Conservation (phyloP, 2,329 filamentous ascomycete species). For the Fusarium graminum region DNA sequence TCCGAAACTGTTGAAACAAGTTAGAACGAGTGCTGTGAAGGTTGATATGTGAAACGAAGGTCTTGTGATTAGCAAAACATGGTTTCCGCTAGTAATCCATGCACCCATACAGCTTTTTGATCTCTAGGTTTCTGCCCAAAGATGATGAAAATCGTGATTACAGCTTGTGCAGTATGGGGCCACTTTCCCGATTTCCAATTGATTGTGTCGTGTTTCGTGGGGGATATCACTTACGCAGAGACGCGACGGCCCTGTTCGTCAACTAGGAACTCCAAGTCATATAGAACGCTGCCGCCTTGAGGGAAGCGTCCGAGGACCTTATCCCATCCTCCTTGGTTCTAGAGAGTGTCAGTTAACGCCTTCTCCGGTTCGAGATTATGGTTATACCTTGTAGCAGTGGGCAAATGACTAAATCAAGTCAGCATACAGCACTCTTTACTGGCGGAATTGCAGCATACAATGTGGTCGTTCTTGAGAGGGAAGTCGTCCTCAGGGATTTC, state of each 20-base stretch:
- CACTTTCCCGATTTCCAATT: neutral
- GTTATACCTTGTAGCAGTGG: conserved; percentile 74
- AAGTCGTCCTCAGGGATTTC: conserved; percentile 82
- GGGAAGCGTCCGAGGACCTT: conserved; percentile 83
- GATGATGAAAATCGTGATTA: neutral
- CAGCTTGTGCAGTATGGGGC: neutral
- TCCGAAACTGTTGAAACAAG: conserved; percentile 64
- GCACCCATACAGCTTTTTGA: neutral
- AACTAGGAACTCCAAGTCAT: conserved; percentile 88
- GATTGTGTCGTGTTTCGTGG: conserved; percentile 41
- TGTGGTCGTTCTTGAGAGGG: conserved; percentile 49
- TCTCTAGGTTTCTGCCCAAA: neutral
- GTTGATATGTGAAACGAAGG: neutral
- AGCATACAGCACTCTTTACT: neutral
- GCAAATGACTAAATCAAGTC: conserved; percentile 66
- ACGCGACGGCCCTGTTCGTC: conserved; percentile 60
- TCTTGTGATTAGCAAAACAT: neutral
- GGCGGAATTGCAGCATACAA: conserved; percentile 14
- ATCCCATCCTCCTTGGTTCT: conserved; percentile 83
- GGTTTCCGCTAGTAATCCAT: too few species aligned
- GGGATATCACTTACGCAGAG: conserved; percentile 15
- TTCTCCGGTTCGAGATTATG: conserved; percentile 66
- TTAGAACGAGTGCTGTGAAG: neutral
- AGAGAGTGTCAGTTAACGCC: conserved; percentile 72
- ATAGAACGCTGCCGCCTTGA: conserved; percentile 69